Percentiles rank a stretch among this genome's conserved stretches.
These are phyloP conservation scores for Penicillium chermesinum DNA, from an alignment of 495 filamentous ascomycete genomes.

Conservation along the genomic window DNA sequence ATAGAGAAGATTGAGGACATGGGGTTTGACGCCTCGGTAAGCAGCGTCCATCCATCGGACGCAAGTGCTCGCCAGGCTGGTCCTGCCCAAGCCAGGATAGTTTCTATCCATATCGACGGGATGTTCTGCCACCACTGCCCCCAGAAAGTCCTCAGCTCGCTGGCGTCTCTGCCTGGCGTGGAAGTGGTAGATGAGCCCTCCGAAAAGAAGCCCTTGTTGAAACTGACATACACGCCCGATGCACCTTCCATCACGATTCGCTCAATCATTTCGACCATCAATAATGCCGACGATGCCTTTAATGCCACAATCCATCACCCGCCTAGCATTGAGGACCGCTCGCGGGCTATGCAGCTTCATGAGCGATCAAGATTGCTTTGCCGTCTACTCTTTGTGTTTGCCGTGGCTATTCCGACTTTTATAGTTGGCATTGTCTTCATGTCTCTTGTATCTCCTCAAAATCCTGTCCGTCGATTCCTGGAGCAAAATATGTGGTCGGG, in stretches of 20 bases:
- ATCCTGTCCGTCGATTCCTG: slow-evolving; percentile 55
- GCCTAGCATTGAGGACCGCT: slow-evolving; percentile 80
- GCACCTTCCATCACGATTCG: slow-evolving; percentile 71
- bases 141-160: slow-evolving; percentile 46
- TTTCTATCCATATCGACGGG: slow-evolving; percentile 67
- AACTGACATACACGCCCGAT: slow-evolving; percentile 63
- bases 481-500: slow-evolving; percentile 67
- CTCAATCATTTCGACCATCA: slow-evolving; percentile 61
- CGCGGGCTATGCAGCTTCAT: slow-evolving; percentile 60
- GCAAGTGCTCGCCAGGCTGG: slow-evolving; percentile 5
- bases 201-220: slow-evolving; percentile 58
- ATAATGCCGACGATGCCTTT: slow-evolving; percentile 60
- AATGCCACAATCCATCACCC: slow-evolving; percentile 67
- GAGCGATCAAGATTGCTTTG: slow-evolving; percentile 57
- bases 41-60: slow-evolving; percentile 20
- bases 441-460: slow-evolving; percentile 61
- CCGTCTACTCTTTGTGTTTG: slow-evolving; percentile 65
- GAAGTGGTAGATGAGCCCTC: slow-evolving; percentile 46
- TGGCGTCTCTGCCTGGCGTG: slow-evolving; percentile 50
- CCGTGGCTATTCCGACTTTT: slow-evolving; percentile 79
- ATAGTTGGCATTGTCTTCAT: slow-evolving; percentile 89
- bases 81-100: slow-evolving; percentile 43
- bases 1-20: slow-evolving; percentile 70
- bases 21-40: slow-evolving; percentile 69
- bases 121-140: slow-evolving; percentile 90